Conservation (phyloP, 129 eudicot genomes). For the Flaveria ramosissima region DNA sequence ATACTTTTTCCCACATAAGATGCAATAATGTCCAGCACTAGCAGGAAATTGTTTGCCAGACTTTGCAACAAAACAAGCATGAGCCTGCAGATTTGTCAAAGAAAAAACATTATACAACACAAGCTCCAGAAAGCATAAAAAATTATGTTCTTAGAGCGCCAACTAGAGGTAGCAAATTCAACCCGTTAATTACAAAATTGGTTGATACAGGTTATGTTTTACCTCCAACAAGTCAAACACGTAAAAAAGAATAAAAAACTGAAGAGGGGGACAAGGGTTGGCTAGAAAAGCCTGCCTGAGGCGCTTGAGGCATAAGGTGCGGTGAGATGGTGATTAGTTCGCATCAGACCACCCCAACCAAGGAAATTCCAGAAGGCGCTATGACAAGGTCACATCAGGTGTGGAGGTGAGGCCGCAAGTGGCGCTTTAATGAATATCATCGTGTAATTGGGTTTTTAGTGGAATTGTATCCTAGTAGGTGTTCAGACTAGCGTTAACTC, state of each 20-base stretch:
- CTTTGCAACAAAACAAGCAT: not conserved
- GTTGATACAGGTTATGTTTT: not conserved
- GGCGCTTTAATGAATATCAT: too few species aligned
- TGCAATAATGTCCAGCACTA: slow-evolving; percentile 24
- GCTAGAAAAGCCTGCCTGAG: not conserved
- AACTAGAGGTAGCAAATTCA: not conserved
- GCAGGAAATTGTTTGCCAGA: not conserved
- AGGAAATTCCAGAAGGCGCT: too few species aligned
- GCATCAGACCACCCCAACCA: too few species aligned
- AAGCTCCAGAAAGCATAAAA: slow-evolving; percentile 5
- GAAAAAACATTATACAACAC: not conserved
- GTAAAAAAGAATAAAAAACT: not conserved
- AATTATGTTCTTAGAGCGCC: not conserved
- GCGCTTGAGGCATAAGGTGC: not conserved
- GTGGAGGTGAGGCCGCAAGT: too few species aligned
- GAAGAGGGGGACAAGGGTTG: not conserved
- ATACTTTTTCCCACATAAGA: slow-evolving; percentile 19
- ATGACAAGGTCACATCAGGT: too few species aligned
- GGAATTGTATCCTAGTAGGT: too few species aligned
- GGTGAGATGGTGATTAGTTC: not conserved
- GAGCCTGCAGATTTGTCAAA: slow-evolving; percentile 8
- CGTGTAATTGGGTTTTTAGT: too few species aligned
- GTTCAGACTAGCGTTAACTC: too few species aligned
- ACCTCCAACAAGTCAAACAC: not conserved
- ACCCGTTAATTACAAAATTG: not conserved